Evolutionary conservation across 2,329 filamentous ascomycete genomes (phyloP), one percentile per base, ranked within the genome.

Genomic region (Aspergillus persii): DNA sequence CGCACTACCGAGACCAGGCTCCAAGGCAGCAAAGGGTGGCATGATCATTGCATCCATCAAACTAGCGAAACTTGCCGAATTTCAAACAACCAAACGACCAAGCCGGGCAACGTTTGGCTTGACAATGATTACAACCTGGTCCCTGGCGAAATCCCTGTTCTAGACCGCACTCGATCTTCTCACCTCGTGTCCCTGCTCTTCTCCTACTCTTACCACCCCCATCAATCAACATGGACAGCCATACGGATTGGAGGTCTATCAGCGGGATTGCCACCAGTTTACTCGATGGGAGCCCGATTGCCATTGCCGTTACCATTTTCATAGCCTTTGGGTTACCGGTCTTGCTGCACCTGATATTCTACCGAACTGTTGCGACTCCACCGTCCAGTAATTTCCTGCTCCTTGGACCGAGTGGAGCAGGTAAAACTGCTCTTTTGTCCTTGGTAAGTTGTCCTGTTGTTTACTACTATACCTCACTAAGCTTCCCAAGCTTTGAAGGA

Each of bases 381-480:
- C 85, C 85, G 41, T 83, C 81, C 12, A 84, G 90, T 29, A 92
- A 94, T 53, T 89, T 89, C 7, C 86, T 98, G 61, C 80, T 97
- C 48, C 74, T 93, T 52, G 95, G 95, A 1, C 92, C 94, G 15
- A 88, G 88, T 57, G 90, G 88, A 63, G 84, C 86, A 53, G 95
- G 95, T 69, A 99, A 98, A 81, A 98, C 95, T 0, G 85, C 90
- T 8, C 86, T 98, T 36, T 79, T 92, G n/a, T 92, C 91, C 26
- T 83, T 95, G 67, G 88, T 90, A 80, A 62, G 78, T 50, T 18
- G 15, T 29, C n/a, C 47, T 48, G 15, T 15, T 23, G 27, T 44
- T 48, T n/a, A 9, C 11, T 31, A 30, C 5, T 4, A 26, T 54
- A 30, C 11, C 36, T 15, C 7, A 41, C 36, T n/a, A 41, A 41